These are phyloP conservation scores for Harringtonia lauricola DNA, from an alignment of 2,329 filamentous ascomycete genomes.

Conservation along the genomic window DNA sequence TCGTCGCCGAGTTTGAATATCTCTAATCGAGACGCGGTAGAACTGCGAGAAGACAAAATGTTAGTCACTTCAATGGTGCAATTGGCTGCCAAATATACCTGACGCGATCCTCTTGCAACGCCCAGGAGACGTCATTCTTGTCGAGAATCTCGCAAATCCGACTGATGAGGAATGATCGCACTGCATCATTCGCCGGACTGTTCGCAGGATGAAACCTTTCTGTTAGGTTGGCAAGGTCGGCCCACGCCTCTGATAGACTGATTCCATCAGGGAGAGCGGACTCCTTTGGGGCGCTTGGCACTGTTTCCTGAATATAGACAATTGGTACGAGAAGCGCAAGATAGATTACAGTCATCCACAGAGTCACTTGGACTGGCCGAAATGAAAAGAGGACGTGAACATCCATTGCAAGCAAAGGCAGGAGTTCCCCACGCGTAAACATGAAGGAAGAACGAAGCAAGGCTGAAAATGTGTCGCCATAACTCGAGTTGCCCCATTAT, in stretches of 20 bases:
- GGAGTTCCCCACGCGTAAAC: too few species aligned
- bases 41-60: not conserved
- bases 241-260: conserved; percentile 79
- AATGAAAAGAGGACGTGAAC: conserved; percentile 57
- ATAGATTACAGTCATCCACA: conserved; percentile 69
- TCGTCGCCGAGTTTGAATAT: too few species aligned
- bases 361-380: conserved; percentile 66
- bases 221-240: conserved; percentile 67
- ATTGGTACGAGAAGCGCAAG: conserved; percentile 64
- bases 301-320: conserved; percentile 62
- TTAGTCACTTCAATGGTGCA: too few species aligned
- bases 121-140: conserved; percentile 42
- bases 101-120: conserved; percentile 20
- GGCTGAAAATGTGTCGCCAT: too few species aligned
- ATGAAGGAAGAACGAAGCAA: not conserved
- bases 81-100: not conserved
- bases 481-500: too few species aligned
- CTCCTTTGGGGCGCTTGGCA: conserved; percentile 53
- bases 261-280: conserved; percentile 45
- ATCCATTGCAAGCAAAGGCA: conserved; percentile 7
- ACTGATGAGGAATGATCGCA: conserved; percentile 63
- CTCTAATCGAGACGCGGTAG: not conserved
- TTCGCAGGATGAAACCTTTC: conserved; percentile 80
- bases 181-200: conserved; percentile 68
- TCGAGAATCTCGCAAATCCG: conserved; percentile 61